A percentile compares a stretch with the other conserved stretches of the same genome.
phyloP scores from a whole-genome alignment of 2,329 filamentous ascomycete genomes.

The Orbilia blumenaviensis region DNA sequence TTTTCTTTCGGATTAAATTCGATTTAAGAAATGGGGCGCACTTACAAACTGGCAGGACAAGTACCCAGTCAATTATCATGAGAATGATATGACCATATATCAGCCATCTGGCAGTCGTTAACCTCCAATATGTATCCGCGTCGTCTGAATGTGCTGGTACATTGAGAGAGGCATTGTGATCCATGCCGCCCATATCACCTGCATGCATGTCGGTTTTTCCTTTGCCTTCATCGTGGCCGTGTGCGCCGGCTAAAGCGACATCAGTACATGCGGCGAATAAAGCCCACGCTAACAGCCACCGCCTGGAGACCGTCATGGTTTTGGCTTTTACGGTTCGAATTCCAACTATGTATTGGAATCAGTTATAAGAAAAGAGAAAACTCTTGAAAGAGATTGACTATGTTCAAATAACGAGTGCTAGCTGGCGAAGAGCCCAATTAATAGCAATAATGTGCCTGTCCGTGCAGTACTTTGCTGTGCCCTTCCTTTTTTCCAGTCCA shows the following conservation, averaged over 20 bases:
- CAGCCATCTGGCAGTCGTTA: conserved; percentile 59
- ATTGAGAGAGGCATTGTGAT: conserved; percentile 46
- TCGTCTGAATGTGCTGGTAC: conserved; percentile 36
- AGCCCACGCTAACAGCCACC: conserved; percentile 47
- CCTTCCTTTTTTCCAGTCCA: not conserved
- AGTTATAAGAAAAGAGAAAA: not conserved
- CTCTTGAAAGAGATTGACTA: not conserved
- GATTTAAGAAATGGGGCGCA: conserved; percentile 55
- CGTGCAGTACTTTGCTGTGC: no score
- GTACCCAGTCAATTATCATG: conserved; percentile 77
- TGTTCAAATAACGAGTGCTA: not conserved
- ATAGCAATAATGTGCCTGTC: conserved; percentile 1
- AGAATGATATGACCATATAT: conserved; percentile 76
- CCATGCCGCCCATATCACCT: conserved; percentile 25
- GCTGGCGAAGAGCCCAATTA: not conserved
- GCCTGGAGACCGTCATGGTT: conserved; percentile 34
- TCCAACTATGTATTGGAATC: not conserved
- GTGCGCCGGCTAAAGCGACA: conserved; percentile 28
- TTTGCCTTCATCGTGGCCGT: conserved; percentile 33
- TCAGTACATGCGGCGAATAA: conserved; percentile 36
- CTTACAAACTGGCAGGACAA: conserved; percentile 77
- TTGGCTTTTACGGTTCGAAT: not conserved
- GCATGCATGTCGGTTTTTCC: not conserved
- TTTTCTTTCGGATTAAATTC: no score
- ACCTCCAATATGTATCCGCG: conserved; percentile 47